Evolutionary conservation across 805 yeast species (phyloP), one percentile per base, ranked within the genome.

Genomic region (Yamadazyma nakazawae): DNA sequence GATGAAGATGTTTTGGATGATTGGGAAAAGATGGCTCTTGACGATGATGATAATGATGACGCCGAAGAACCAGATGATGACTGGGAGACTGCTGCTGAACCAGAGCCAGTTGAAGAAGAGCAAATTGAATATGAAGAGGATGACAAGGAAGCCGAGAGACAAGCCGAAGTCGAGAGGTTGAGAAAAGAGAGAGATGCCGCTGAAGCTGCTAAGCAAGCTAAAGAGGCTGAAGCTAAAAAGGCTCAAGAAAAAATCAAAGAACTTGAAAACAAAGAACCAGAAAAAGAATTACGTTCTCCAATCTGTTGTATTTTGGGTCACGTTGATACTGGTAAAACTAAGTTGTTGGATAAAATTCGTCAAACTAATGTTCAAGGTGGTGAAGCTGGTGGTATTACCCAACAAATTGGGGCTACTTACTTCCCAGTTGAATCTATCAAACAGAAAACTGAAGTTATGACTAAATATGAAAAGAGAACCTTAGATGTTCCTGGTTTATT

Each of bases 361-460:
- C 97, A 92, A 75, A 94, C 98, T 36, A 94, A 94, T 63, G 99
- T 94, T 51, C 99, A 94, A 76, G 99, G 97, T 67, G 99, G 99
- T 64, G 99, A 94, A 75, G 99, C 99, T 46, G 99, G 99, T 76
- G 99, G 99, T 76, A 94, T 94, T 67, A 94, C 99, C 54, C 99
- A 94, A 79, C 99, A 94, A 74, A 94, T 94, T 64, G 99, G 99
- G 81, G 99, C 99, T 47, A 94, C 99, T 18, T 94, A 94, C 68
- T 94, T 94, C 88, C 99, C 99, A 51, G 90, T 94, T 56, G 95
- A 86, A 26, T 90, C 97, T 37, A 88, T 94, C 61, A 84, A 84
- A 68, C 82, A 82, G 62, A 94, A 94, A 74, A 94, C 98, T 24
- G 85, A 82, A 39, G 95, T 86, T 42, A 92, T 94, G 97, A 81